Percentiles rank a stretch among this genome's conserved stretches.
phyloP scores from a whole-genome alignment of 495 filamentous ascomycete genomes.

The Penicillium herquei region DNA sequence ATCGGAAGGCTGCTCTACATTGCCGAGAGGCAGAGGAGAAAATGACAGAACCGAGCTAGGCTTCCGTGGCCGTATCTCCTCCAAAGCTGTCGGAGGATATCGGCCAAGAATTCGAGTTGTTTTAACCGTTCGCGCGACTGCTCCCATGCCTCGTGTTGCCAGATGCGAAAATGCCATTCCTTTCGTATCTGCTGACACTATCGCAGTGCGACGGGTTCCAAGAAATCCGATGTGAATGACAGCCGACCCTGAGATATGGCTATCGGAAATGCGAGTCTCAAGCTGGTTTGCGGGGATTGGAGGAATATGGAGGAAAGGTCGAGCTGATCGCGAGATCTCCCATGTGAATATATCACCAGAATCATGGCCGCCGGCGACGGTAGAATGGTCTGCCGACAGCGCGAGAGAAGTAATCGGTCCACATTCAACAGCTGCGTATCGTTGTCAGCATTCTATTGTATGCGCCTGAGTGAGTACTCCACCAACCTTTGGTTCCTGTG shows the following conservation, averaged over 20 bases:
- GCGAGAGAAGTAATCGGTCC: conserved; percentile 84
- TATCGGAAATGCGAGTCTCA: conserved; percentile 68
- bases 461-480: background rate
- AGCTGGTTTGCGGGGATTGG: conserved; percentile 66
- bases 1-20: conserved; percentile 85
- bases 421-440: conserved; percentile 73
- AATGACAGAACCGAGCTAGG: conserved; percentile 95
- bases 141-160: conserved; percentile 84
- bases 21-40: conserved; percentile 84
- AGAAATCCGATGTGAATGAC: conserved; percentile 92
- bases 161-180: conserved; percentile 99
- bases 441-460: conserved; percentile 3
- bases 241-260: conserved; percentile 72
- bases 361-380: conserved; percentile 84
- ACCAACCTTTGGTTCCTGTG: conserved; percentile 78
- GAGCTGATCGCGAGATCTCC: conserved; percentile 77
- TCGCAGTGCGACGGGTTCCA: conserved; percentile 89
- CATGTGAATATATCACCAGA: conserved; percentile 95
- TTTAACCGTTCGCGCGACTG: conserved; percentile 81
- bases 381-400: conserved; percentile 90
- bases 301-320: conserved; percentile 85
- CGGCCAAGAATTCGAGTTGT: conserved; percentile 87
- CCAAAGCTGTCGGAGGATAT: conserved; percentile 65
- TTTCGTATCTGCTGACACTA: conserved; percentile 94
- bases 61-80: conserved; percentile 67